phyloP scores from a whole-genome alignment of 768 basidiomycete genomes.

The Pulveroboletus sp. region DNA sequence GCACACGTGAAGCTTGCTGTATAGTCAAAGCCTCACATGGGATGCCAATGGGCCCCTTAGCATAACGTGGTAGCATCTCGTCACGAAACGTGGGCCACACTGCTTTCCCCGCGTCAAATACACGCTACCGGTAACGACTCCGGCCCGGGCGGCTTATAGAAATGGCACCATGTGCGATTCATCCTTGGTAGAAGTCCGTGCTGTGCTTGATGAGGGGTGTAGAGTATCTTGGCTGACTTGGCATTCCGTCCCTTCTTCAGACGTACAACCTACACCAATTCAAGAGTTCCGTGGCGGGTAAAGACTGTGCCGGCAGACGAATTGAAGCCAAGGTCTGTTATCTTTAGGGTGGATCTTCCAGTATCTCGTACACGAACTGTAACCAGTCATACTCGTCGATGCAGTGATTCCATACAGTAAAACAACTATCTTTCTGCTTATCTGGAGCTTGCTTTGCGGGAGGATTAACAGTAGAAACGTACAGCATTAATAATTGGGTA shows the following conservation, averaged over 20 bases:
- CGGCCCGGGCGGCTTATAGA: constrained; percentile 4
- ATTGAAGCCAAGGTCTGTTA: constrained; percentile 64
- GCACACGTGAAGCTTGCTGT: constrained; percentile 63
- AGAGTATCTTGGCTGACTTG: neutral
- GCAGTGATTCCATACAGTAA: too few species aligned
- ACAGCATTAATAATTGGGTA: too few species aligned
- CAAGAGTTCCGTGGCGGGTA: constrained; percentile 56
- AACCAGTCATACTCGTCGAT: constrained; percentile 60
- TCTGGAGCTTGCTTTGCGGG: too few species aligned
- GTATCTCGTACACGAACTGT: constrained; percentile 59
- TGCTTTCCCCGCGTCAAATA: neutral
- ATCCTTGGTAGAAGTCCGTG: constrained; percentile 21
- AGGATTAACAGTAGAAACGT: too few species aligned
- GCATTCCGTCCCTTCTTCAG: constrained; percentile 24
- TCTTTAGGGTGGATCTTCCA: constrained; percentile 65
- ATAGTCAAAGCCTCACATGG: constrained; percentile 56
- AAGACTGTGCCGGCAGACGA: constrained; percentile 56
- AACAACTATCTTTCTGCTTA: too few species aligned
- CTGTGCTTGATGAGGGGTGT: neutral
- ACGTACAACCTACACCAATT: constrained; percentile 67
- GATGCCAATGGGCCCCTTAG: constrained; percentile 62
- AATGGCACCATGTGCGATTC: constrained; percentile 23
- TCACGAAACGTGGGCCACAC: constrained; percentile 56
- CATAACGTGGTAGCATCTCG: constrained; percentile 77
- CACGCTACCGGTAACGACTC: too few species aligned